A percentile compares a stretch with the other conserved stretches of the same genome.
Evolutionary conservation across 2,329 filamentous ascomycete species (phyloP).

Genomic region (Aspergillus ochraceus): DNA sequence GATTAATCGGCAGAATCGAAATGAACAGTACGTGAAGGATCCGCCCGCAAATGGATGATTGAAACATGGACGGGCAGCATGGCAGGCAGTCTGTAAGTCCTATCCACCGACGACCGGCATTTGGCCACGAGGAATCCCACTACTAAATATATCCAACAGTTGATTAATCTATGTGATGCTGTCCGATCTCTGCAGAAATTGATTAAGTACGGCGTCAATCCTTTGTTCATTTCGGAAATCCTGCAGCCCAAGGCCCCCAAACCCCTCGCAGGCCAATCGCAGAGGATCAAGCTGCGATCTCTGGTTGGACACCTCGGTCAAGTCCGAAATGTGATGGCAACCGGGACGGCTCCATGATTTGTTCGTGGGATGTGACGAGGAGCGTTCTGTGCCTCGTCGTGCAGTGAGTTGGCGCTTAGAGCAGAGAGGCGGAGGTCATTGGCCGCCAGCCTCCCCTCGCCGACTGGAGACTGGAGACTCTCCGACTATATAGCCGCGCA

Average conservation of each 20-base stretch:
- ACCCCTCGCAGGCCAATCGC: neutral
- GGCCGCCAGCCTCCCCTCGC: slow-evolving; percentile 5
- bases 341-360: slow-evolving; percentile 3
- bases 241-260: neutral
- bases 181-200: neutral
- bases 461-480: no score
- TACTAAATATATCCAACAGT: neutral
- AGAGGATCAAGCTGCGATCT: neutral
- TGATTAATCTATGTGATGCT: neutral
- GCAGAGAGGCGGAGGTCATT: slow-evolving; percentile 9
- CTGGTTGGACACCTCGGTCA: neutral
- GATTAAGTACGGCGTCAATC: neutral
- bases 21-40: neutral
- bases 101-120: neutral
- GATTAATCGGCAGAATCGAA: neutral
- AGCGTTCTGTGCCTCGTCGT: slow-evolving; percentile 12
- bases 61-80: neutral
- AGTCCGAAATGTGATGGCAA: neutral
- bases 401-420: slow-evolving; percentile 22
- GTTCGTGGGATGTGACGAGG: slow-evolving; percentile 12
- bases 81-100: neutral
- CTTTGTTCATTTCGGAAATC: neutral
- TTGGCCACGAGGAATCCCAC: neutral
- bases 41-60: neutral
- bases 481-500: slow-evolving; percentile 37